A percentile compares a stretch with the other conserved stretches of the same genome.
These are phyloP conservation scores for Uronychia binucleata DNA, from an alignment of 73 alveolate species.

Conservation along the genomic window DNA sequence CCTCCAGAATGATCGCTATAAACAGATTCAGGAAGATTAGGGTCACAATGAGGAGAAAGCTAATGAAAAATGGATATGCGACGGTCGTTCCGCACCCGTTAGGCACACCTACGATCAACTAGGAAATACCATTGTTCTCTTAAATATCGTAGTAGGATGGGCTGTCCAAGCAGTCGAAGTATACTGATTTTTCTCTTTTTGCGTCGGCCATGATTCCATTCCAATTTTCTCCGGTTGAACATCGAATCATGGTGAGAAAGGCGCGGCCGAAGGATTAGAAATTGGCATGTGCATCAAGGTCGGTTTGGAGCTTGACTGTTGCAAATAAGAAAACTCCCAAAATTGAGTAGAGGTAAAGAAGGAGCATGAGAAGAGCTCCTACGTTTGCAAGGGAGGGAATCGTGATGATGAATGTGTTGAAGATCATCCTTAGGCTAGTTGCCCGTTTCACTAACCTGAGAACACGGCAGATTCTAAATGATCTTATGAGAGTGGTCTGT, in stretches of 20 bases:
- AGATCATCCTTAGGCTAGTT: too few relatives aligned
- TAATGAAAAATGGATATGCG: slow-evolving; percentile 17
- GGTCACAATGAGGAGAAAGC: slow-evolving; percentile 8
- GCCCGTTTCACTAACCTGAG: slow-evolving; percentile 43
- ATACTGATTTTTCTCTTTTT: not conserved
- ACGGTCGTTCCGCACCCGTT: slow-evolving; percentile 20
- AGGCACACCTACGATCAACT: slow-evolving; percentile 2
- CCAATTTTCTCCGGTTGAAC: slow-evolving; percentile 68
- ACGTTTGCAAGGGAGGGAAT: not conserved
- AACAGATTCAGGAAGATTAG: slow-evolving; percentile 11
- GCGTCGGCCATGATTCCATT: slow-evolving; percentile 57
- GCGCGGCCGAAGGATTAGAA: slow-evolving; percentile 6
- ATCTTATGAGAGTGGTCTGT: slow-evolving; percentile 21
- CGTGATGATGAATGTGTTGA: not conserved
- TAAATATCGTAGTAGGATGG: slow-evolving; percentile 14
- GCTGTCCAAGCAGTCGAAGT: not conserved
- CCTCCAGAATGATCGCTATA: slow-evolving; percentile 17
- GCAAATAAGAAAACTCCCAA: slow-evolving; percentile 52
- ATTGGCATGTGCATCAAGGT: slow-evolving; percentile 16
- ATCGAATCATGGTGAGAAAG: not conserved
- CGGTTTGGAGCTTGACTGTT: slow-evolving; percentile 22
- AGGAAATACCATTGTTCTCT: too few relatives aligned
- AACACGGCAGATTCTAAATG: slow-evolving; percentile 55
- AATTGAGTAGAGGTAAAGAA: slow-evolving; percentile 38
- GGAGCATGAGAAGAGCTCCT: not conserved